These are phyloP conservation scores for Coemansia sp. DNA, from an alignment of 192 early-diverging fungal genomes.

Conservation along the genomic window DNA sequence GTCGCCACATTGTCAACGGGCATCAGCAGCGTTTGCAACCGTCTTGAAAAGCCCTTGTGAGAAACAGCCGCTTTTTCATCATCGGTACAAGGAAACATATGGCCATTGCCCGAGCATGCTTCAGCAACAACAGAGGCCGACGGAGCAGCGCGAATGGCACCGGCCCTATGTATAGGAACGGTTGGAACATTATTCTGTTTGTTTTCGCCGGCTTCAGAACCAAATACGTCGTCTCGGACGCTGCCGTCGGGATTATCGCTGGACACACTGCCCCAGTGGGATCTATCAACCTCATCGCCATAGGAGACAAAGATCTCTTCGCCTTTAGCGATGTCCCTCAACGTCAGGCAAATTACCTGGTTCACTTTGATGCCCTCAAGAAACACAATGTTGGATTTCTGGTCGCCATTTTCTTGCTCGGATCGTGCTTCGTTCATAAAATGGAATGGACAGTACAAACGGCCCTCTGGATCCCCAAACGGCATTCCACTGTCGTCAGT, in stretches of 20 bases:
- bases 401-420: conserved; percentile 19
- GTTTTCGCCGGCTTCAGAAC: not conserved
- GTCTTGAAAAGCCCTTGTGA: not conserved
- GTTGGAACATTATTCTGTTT: not conserved
- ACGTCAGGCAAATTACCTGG: conserved; percentile 83
- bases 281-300: conserved; percentile 79
- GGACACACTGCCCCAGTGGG: conserved; percentile 58
- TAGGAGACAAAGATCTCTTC: conserved; percentile 89
- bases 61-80: not conserved
- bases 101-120: not conserved
- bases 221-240: not conserved
- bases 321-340: conserved; percentile 64
- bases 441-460: conserved; percentile 83
- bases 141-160: conserved; percentile 8
- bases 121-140: conserved; percentile 4
- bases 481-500: conserved; percentile 81
- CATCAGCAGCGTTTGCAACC: not conserved
- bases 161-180: not conserved
- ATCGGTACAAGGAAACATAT: not conserved
- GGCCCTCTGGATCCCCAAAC: conserved; percentile 62
- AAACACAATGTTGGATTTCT: conserved; percentile 62
- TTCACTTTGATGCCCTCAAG: conserved; percentile 79
- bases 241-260: not conserved
- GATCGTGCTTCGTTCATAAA: conserved; percentile 81
- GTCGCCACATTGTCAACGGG: not conserved